phyloP scores from a whole-genome alignment of 2,329 filamentous ascomycete species.

The Stagonosporopsis cucurbitacearum region DNA sequence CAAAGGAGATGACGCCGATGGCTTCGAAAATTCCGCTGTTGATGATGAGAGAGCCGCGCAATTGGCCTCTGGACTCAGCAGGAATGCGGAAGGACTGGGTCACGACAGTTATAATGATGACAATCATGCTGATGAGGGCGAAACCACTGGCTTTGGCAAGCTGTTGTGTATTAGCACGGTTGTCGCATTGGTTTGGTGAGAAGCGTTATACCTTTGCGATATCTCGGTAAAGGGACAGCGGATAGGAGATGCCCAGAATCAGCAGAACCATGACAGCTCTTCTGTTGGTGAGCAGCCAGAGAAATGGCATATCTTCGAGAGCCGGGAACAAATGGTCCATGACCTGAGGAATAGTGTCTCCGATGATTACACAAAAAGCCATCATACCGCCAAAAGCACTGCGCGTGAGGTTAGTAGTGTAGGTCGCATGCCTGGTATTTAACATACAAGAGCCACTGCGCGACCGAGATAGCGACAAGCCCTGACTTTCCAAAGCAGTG shows the following conservation, averaged over 20 bases:
- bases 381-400: constrained; percentile 97
- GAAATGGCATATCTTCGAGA: constrained; percentile 72
- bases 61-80: constrained; percentile 71
- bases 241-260: constrained; percentile 84
- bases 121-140: constrained; percentile 87
- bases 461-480: constrained; percentile 85
- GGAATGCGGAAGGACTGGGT: constrained; percentile 82
- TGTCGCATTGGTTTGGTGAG: constrained; percentile 14
- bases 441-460: constrained; percentile 87
- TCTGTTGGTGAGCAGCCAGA: constrained; percentile 83
- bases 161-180: constrained; percentile 57
- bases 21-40: constrained; percentile 92
- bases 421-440: neutral
- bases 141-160: constrained; percentile 94
- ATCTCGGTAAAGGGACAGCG: constrained; percentile 90
- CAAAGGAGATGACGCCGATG: constrained; percentile 96
- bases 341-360: constrained; percentile 94
- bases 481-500: constrained; percentile 91
- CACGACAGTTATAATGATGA: constrained; percentile 88
- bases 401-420: constrained; percentile 29
- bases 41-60: constrained; percentile 75
- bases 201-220: constrained; percentile 78
- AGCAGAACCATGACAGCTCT: constrained; percentile 87
- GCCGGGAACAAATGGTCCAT: constrained; percentile 81
- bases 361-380: constrained; percentile 96